phyloP scores from a whole-genome alignment of 2,329 filamentous ascomycete species.

The Pseudogymnoascus sp. region DNA sequence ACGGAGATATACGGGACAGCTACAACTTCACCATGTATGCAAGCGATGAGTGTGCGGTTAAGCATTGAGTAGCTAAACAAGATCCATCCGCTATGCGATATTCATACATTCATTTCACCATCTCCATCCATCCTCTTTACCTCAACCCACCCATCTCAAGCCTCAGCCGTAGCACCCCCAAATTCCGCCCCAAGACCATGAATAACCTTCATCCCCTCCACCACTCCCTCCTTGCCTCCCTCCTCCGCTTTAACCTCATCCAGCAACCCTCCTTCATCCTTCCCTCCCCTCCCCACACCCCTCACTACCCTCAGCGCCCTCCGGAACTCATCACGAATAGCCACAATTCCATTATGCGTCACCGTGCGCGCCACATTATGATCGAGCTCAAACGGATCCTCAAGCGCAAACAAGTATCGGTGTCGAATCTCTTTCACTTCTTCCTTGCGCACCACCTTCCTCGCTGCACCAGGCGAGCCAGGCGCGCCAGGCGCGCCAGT shows the following conservation, averaged over 20 bases:
- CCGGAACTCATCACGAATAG: constrained; percentile 77
- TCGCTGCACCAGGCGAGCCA: background rate
- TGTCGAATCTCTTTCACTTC: constrained; percentile 60
- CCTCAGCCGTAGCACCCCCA: background rate
- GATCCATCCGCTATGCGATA: background rate
- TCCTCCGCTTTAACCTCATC: constrained; percentile 20
- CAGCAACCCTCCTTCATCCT: constrained; percentile 11
- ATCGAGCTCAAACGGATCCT: constrained; percentile 81
- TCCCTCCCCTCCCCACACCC: constrained; percentile 35
- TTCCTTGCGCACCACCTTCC: constrained; percentile 23
- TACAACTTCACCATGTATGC: background rate
- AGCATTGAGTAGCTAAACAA: background rate
- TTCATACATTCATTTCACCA: background rate
- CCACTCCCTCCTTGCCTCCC: constrained; percentile 27
- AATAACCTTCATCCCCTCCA: constrained; percentile 34
- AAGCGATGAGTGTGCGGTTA: background rate
- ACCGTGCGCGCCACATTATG: constrained; percentile 87
- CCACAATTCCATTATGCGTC: constrained; percentile 70
- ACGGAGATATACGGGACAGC: background rate
- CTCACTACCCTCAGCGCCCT: constrained; percentile 67
- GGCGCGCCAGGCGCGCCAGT: background rate
- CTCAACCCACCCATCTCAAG: background rate
- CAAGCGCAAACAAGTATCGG: constrained; percentile 79
- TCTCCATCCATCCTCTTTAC: background rate
- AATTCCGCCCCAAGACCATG: constrained; percentile 23